phyloP scores from a whole-genome alignment of 495 filamentous ascomycete genomes.

The Penicillium riverlandense region DNA sequence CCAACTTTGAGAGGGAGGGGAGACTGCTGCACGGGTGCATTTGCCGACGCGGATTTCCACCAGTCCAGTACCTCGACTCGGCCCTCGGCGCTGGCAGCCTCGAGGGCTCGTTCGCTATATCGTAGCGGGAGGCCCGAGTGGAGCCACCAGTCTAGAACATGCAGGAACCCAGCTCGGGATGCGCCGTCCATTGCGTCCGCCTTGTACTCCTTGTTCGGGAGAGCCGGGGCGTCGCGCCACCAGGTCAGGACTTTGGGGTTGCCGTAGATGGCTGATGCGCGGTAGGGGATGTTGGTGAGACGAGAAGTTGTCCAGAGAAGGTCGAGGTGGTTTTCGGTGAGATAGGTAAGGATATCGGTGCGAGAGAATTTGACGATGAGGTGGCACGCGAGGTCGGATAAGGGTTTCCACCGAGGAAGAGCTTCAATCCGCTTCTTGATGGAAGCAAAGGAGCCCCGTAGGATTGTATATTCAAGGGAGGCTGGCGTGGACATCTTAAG shows the following conservation, averaged over 20 bases:
- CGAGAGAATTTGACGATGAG: conserved; percentile 87
- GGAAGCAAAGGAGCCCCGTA: conserved; percentile 59
- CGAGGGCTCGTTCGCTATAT: conserved; percentile 79
- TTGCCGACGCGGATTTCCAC: conserved; percentile 64
- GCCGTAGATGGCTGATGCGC: conserved; percentile 80
- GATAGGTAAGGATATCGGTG: conserved; percentile 67
- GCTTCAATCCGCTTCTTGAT: conserved; percentile 62
- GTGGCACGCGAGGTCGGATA: conserved; percentile 76
- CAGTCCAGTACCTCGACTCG: conserved; percentile 80
- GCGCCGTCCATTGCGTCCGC: conserved; percentile 82
- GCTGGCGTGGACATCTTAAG: conserved; percentile 44
- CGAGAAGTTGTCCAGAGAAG: conserved; percentile 79
- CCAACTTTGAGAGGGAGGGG: conserved; percentile 64
- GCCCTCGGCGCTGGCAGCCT: conserved; percentile 75
- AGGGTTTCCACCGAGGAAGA: conserved; percentile 58
- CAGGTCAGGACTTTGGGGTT: conserved; percentile 78
- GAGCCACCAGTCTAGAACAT: conserved; percentile 89
- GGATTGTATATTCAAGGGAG: conserved; percentile 71
- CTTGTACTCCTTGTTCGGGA: conserved; percentile 70
- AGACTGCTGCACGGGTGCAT: conserved; percentile 11
- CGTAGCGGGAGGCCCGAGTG: conserved; percentile 69
- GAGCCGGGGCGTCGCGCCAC: conserved; percentile 73
- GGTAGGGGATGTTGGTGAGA: conserved; percentile 73
- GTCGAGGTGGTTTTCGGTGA: conserved; percentile 69
- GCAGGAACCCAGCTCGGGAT: conserved; percentile 71